Base-by-base conservation (phyloP, 305 asterid species). In the Withania somnifera region DNA sequence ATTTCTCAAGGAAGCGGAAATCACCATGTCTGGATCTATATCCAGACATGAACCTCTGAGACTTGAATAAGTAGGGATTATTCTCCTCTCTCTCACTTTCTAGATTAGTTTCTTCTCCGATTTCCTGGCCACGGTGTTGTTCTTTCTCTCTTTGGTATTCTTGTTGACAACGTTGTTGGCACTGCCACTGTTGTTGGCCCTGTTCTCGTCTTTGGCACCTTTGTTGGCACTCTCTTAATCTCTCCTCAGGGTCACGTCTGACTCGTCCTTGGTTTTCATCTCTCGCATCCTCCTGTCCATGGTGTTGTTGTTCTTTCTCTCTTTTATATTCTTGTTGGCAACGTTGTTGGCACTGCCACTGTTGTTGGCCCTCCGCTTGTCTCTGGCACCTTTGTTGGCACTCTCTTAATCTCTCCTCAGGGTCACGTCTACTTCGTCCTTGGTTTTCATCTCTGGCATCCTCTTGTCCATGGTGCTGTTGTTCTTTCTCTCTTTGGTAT, bases 41-140 rank as follows among this genome's bases (percentile, higher is more conserved):
- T 82, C 56, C 75, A 0, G 90, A 57, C 11, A 42, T 30, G 19
- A 90, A 89, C 71, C 79, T 82, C 7, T 81, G 84, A 1, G 82
- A 82, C 15, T 83, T 80, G 77, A 90, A 88, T 60, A 82, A 68
- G 36, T 88, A 89, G 0, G 93, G 92, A 71, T 89, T 86, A 3
- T 71, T 19, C 3, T 79, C 77, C 15, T 51, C 36, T 79, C 66
- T 54, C 10, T 71, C n/a, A n/a, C n/a, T 47, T 24, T 58, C 15
- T 11, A 54, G 78, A 38, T 82, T 82, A 5, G 54, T 42, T 26
- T 51, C 85, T 10, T 30, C 40, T 36, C 40, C 50, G 1, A 7
- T 13, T 14, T 56, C 68, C 10, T 13, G 17, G 42, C 42, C 71
- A 6, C 11, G 40, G 7, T 5, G 40, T 36, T 60, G 19, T 60